Conservation (phyloP, 495 filamentous ascomycete species). For the Lindgomyces ingoldianus region DNA sequence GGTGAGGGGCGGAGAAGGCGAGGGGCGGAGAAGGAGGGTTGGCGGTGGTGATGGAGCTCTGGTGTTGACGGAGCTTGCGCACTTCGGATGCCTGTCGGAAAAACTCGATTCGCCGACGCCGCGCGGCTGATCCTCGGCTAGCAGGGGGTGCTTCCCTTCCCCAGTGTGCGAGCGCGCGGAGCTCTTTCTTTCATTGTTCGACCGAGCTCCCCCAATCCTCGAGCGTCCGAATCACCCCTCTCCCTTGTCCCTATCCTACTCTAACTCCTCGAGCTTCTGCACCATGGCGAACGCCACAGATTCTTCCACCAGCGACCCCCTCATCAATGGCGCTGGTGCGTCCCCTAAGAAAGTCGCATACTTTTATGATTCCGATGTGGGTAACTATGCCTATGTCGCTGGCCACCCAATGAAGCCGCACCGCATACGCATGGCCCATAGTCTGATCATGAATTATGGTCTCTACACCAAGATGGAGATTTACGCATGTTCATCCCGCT, state of each 20-base stretch:
- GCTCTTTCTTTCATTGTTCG: conserved; percentile 20
- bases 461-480: conserved; percentile 99
- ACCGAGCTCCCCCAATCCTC: conserved; percentile 3
- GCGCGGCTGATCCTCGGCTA: not conserved
- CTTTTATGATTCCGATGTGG: conserved; percentile 97
- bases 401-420: conserved; percentile 99
- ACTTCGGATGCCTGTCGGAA: conserved; percentile 2
- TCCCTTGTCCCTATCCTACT: not conserved
- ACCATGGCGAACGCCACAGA: not conserved
- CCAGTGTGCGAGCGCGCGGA: too few relatives aligned
- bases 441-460: conserved; percentile 97
- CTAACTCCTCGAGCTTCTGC: not conserved
- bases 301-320: not conserved
- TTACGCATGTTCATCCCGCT: conserved; percentile 65
- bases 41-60: conserved; percentile 17
- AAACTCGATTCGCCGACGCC: not conserved
- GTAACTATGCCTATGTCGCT: conserved; percentile 95
- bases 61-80: conserved; percentile 29
- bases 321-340: conserved; percentile 22
- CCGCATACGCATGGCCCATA: conserved; percentile 94
- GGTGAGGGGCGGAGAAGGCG: conserved; percentile 2
- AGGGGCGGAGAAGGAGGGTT: too few relatives aligned
- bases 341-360: conserved; percentile 77
- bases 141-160: conserved; percentile 11
- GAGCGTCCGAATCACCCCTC: not conserved